Percentiles rank a stretch among this genome's conserved stretches.
phyloP scores from a whole-genome alignment of 345 rosid species.

The Jatropha curcas region DNA sequence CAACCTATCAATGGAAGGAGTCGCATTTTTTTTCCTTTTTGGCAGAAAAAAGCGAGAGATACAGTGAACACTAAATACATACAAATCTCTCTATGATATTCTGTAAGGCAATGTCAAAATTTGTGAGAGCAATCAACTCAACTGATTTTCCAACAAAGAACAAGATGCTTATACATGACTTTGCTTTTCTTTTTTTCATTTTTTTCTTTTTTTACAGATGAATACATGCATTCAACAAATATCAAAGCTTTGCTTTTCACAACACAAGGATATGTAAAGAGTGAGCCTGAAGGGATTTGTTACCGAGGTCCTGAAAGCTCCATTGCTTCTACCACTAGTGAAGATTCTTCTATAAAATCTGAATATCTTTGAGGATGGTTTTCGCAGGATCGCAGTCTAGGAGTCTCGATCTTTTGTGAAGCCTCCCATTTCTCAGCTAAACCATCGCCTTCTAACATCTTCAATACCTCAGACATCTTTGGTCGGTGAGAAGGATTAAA shows the following conservation, averaged over 20 bases:
- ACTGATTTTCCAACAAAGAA: constrained; percentile 22
- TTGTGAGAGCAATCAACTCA: constrained; percentile 10
- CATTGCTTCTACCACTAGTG: constrained; percentile 90
- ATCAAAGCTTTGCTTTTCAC: constrained; percentile 23
- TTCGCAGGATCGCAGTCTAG: constrained; percentile 47
- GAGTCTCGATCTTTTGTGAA: constrained; percentile 51
- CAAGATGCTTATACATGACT: constrained; percentile 24
- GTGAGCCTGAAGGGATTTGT: constrained; percentile 5
- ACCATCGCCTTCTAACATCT: constrained; percentile 86
- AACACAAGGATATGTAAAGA: background rate
- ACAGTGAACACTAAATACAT: background rate
- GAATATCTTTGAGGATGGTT: constrained; percentile 54
- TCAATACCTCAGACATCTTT: constrained; percentile 70
- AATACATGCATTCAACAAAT: constrained; percentile 42
- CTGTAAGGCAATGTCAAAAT: constrained; percentile 7
- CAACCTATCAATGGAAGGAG: background rate
- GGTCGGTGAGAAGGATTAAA: constrained; percentile 73
- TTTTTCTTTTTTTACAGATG: constrained; percentile 43
- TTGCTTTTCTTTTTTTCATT: constrained; percentile 15
- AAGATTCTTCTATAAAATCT: constrained; percentile 83
- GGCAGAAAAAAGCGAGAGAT: background rate
- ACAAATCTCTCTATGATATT: background rate
- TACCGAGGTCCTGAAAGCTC: constrained; percentile 96
- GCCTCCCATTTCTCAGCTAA: constrained; percentile 88
- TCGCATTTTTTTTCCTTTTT: too few species aligned